Evolutionary conservation across 2,329 filamentous ascomycete genomes (phyloP).

Genomic region (Plenodomus tracheiphilus): DNA sequence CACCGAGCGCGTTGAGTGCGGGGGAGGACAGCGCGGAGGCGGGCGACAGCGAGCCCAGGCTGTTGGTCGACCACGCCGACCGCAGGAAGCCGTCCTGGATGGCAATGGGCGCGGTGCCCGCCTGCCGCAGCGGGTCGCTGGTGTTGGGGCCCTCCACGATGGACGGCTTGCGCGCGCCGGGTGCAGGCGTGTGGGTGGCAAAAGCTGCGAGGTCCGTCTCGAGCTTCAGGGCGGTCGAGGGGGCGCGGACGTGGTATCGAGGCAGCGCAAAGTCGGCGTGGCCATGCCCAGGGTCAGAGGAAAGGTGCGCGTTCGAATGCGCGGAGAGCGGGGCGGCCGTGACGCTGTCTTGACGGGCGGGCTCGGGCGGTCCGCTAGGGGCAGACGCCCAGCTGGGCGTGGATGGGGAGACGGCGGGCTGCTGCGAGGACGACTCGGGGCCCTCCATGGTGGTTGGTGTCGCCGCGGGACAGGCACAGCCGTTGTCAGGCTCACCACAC

Average conservation of each 20-base stretch:
- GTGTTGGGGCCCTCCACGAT: constrained; percentile 32
- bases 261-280: constrained; percentile 16
- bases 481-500: neutral
- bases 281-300: constrained; percentile 7
- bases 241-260: constrained; percentile 30
- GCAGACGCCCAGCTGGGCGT: constrained; percentile 17
- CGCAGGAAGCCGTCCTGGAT: constrained; percentile 43
- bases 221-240: constrained; percentile 28
- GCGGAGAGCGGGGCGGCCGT: neutral
- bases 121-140: constrained; percentile 31
- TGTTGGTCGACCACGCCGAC: constrained; percentile 48
- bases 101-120: constrained; percentile 44
- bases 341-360: neutral
- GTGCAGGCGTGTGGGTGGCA: constrained; percentile 16
- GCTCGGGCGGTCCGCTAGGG: constrained; percentile 5
- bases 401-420: constrained; percentile 21
- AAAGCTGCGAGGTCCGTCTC: constrained; percentile 37
- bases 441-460: constrained; percentile 40
- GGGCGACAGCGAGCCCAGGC: constrained; percentile 52
- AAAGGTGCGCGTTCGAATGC: constrained; percentile 27
- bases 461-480: constrained; percentile 26
- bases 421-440: constrained; percentile 25
- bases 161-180: constrained; percentile 26
- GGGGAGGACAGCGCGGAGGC: constrained; percentile 53
- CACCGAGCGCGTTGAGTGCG: constrained; percentile 52